Percentiles rank a stretch among this genome's conserved stretches.
These are phyloP conservation scores for Eucalyptus camaldulensis DNA, from an alignment of 345 rosid species.

Conservation along the genomic window DNA sequence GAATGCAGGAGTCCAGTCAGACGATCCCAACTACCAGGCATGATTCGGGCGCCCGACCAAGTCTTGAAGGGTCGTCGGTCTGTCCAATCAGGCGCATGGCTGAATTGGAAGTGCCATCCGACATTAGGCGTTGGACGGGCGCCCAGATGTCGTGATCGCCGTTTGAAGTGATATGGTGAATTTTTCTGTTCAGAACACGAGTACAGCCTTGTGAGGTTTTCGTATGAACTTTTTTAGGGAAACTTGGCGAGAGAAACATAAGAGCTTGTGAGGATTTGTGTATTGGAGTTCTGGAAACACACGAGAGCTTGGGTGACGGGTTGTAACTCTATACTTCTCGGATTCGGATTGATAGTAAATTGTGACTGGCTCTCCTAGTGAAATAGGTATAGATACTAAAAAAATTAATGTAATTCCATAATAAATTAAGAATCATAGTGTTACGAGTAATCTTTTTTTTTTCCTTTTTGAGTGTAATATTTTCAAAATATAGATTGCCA, in stretches of 20 bases:
- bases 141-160: background rate
- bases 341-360: background rate
- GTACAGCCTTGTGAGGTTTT: background rate
- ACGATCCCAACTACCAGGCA: background rate
- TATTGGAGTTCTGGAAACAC: background rate
- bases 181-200: background rate
- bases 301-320: background rate
- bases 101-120: background rate
- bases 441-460: background rate
- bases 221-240: background rate
- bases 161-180: background rate
- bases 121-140: background rate
- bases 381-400: background rate
- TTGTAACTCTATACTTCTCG: rapidly evolving
- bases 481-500: background rate
- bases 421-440: background rate
- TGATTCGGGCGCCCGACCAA: background rate
- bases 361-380: background rate
- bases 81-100: background rate
- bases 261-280: background rate
- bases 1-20: background rate
- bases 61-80: background rate
- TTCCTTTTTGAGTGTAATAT: background rate
- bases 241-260: background rate
- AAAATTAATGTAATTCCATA: background rate